Base-by-base conservation (phyloP, 2,329 filamentous ascomycete genomes). In the Nemania serpens region DNA sequence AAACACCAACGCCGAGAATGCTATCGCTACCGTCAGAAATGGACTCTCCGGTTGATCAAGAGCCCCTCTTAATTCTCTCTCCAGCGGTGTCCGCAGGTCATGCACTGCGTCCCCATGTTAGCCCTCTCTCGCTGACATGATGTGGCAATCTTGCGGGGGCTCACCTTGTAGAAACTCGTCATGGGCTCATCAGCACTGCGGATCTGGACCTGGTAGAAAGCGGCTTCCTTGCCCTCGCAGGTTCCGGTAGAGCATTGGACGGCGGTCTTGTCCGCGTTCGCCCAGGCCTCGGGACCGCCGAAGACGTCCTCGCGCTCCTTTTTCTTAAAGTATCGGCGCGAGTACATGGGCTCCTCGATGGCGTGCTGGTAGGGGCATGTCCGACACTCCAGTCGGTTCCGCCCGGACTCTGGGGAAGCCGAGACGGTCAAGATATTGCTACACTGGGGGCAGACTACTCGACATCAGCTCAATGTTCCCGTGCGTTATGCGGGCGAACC, bases 121-220 rank as follows among this genome's bases (percentile, higher is more conserved):
- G 68, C 58, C 55, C 49, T 37, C 10, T 36, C n/a, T 37, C 10
- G 34, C n/a, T 53, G 42, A 17, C 37, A 6, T 20, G 22, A 50
- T 41, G 45, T 22, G 34, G n/a, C n/a, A 50, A 39, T 34, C 9
- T 49, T 15, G 18, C 25, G 46, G 29, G 37, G 22, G 66, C 74
- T 46, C 72, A 91, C 90, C 85, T 93, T 95, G 79, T 89, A 96
- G 78, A 98, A 98, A 62, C 88, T 94, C 68, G 95, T 99, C 91
- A 97, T 97, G 62, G 95, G 95, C 82, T 99, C 95, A 79, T 99
- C 95, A 54, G 95, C 95, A 81, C 92, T 96, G 69, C 95, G 88
- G 78, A 98, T 98, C 83, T 99, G 95, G 69, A 98, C 88, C 82
- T 97, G 92, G 81, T 93, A 96, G 81, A 94, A 98, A 66, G 93